Base-by-base conservation (phyloP, 768 basidiomycete species). In the Auricularia heimuer region DNA sequence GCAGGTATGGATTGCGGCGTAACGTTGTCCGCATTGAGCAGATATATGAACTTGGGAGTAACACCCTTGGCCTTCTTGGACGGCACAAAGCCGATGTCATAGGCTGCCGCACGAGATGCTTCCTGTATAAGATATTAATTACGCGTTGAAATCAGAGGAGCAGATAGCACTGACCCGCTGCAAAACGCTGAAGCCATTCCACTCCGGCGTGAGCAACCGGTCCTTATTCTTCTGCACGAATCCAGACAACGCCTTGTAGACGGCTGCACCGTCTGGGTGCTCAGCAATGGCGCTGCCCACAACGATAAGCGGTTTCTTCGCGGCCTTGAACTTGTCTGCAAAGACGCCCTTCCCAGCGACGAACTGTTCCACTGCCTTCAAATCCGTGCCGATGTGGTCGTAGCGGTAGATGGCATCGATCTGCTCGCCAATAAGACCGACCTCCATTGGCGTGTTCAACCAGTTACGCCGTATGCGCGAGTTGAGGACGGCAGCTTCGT, bases 401-500 rank as follows among this genome's bases (percentile, higher is more conserved):
- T 96, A 98, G 29, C 91, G 92, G 71, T 98, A 98, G 3, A 92
- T 85, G 18, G 90, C 93, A 72, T 97, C 94, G 24, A 86, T 92
- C 36, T 89, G 84, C 75, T 96, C 90, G 35, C 97, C 97, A 65
- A 99, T 86, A 39, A 96, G 75, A 47, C 90, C 97, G 39, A 97
- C 82, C 70, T 98, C 92, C 37, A 95, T 81, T 58, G 85, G 83
- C 4, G 86, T 87, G 72, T 95, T 89, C 68, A 99, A 73, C 91
- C 93, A 99, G 70, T 86, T 89, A 81, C 94, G 95, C 70, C 97
- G 85, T 71, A 99, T 92, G 67, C 97, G 92, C 33, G 95, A 94
- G 81, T 98, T 99, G 69, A 98, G 81, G 64, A 98, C 95, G 24
- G 97, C 90, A 3, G 94, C 97, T 76, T 99, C 97, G 73, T 98